Conservation (phyloP, 1,284 basidiomycete genomes). For the Puccinia novopanici region DNA sequence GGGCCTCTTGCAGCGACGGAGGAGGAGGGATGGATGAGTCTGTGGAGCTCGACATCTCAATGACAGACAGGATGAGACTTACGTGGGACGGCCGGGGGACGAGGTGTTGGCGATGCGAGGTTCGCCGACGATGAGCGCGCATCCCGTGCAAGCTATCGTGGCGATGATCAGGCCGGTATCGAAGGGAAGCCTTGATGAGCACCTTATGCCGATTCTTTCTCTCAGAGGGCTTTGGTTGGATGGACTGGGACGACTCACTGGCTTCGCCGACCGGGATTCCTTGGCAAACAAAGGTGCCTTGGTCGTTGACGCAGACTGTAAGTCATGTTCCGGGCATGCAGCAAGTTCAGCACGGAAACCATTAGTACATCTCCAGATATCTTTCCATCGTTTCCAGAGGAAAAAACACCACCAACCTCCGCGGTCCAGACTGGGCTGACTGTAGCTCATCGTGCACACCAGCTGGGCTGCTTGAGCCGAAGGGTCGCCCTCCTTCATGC, state of each 20-base stretch:
- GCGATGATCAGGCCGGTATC: background rate
- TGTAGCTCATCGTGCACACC: slow-evolving; percentile 7
- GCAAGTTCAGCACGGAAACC: background rate
- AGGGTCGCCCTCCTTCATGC: background rate
- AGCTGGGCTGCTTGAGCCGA: background rate
- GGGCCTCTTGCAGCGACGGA: too few species aligned
- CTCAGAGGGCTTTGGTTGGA: too few species aligned
- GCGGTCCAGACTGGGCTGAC: slow-evolving; percentile 14
- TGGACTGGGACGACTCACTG: background rate
- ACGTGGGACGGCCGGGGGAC: background rate
- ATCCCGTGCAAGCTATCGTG: slow-evolving; percentile 11
- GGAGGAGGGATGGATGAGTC: background rate
- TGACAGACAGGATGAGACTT: background rate
- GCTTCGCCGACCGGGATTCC: slow-evolving; percentile 9
- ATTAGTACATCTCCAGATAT: background rate
- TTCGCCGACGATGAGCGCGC: background rate
- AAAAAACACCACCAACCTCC: background rate
- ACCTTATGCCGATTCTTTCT: background rate
- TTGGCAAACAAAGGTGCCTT: slow-evolving; percentile 16
- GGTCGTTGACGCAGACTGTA: slow-evolving; percentile 12
- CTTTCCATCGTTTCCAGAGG: background rate
- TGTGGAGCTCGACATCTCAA: background rate
- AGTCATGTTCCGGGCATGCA: too few species aligned
- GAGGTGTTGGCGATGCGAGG: background rate
- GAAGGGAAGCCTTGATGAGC: background rate